Evolutionary conservation across 805 yeast genomes (phyloP).

Genomic region (Zygotorulaspora chibaensis): DNA sequence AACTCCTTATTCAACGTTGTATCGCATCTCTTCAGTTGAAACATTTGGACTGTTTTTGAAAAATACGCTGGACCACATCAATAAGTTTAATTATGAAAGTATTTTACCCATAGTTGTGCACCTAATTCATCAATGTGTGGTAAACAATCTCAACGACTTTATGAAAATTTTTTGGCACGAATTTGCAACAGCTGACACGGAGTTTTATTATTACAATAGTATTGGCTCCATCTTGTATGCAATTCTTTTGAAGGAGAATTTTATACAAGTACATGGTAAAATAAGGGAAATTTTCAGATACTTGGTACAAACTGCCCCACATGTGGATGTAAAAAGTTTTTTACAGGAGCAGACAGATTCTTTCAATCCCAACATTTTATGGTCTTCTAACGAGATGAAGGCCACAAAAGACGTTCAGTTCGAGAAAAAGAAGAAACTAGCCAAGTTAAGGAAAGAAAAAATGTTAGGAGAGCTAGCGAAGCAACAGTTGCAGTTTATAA

Average conservation of each 20-base stretch:
- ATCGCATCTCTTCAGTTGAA: slow-evolving; percentile 48
- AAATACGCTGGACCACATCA: slow-evolving; percentile 41
- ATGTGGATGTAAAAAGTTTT: slow-evolving; percentile 31
- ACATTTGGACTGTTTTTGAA: slow-evolving; percentile 53
- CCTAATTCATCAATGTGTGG: slow-evolving; percentile 58
- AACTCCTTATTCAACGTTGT: slow-evolving; percentile 43
- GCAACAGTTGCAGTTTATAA: slow-evolving; percentile 74
- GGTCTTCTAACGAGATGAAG: slow-evolving; percentile 25
- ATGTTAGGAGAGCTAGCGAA: slow-evolving; percentile 73
- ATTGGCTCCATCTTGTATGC: slow-evolving; percentile 39
- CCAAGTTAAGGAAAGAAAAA: slow-evolving; percentile 64
- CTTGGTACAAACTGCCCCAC: slow-evolving; percentile 28
- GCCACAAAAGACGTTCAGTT: slow-evolving; percentile 38
- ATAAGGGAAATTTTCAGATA: slow-evolving; percentile 50
- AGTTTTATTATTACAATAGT: slow-evolving; percentile 38
- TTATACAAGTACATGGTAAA: slow-evolving; percentile 46
- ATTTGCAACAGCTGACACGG: slow-evolving; percentile 35
- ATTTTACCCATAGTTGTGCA: slow-evolving; percentile 59
- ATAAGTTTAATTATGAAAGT: slow-evolving; percentile 46
- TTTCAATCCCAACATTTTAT: slow-evolving; percentile 29
- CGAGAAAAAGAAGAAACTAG: slow-evolving; percentile 61
- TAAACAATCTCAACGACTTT: slow-evolving; percentile 39
- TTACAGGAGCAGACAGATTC: slow-evolving; percentile 38
- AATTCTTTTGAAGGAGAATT: slow-evolving; percentile 41
- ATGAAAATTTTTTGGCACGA: slow-evolving; percentile 37